Evolutionary conservation across 1,284 basidiomycete species (phyloP), one percentile per base, ranked within the genome.

Genomic region (Papiliotrema flavescens): DNA sequence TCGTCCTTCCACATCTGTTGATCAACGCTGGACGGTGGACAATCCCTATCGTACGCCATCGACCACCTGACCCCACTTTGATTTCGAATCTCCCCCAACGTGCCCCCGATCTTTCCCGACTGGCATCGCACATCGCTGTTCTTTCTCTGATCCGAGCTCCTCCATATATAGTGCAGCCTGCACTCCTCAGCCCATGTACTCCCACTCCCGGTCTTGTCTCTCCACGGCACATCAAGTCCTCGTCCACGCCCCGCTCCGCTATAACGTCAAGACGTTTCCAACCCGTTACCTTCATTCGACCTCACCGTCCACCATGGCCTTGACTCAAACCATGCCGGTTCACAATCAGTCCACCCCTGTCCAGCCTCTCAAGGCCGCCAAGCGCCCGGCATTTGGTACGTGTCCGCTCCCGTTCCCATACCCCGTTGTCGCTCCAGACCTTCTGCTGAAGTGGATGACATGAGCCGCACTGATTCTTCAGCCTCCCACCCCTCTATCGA

Each of bases 401-500:
- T 28, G 45, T 14, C 34, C 35, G 37, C n/a, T n/a, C n/a, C n/a
- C n/a, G n/a, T n/a, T n/a, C n/a, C n/a, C n/a, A n/a, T n/a, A n/a
- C n/a, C n/a, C n/a, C n/a, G n/a, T n/a, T n/a, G n/a, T n/a, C n/a
- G n/a, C n/a, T n/a, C n/a, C n/a, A n/a, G n/a, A n/a, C n/a, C n/a
- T n/a, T n/a, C n/a, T n/a, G n/a, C n/a, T n/a, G n/a, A n/a, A n/a
- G n/a, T n/a, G n/a, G n/a, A n/a, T n/a, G 11, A 32, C 28, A 32
- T 32, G 28, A 32, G 28, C 28, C 5, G 28, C 6, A 26, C 49
- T 53, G 36, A 49, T 37, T n/a, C 15, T 22, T 7, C 35, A 39
- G 41, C 46, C 60, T 49, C 42, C 52, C 45, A 62, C 43, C 64
- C 69, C 17, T 13, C 19, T 26, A 54, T 60, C 52, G 54, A 52